Conservation (phyloP, 371 early-diverging fungal species). For the Thermomucor indicae-seudaticae region DNA sequence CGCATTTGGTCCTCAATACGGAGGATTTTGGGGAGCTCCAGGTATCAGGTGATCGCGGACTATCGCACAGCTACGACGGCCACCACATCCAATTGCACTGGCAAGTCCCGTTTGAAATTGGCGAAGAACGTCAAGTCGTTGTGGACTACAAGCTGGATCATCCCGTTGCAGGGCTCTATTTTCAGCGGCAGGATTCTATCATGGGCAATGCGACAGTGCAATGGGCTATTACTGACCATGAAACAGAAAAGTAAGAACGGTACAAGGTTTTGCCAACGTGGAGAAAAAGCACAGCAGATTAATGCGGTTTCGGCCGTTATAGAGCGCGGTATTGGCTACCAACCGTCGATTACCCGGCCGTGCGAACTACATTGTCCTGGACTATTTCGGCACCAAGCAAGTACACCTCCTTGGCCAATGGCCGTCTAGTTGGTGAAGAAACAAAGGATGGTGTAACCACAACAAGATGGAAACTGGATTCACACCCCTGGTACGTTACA, state of each 20-base stretch:
- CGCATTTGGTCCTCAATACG: constrained; percentile 29
- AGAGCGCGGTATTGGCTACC: constrained; percentile 62
- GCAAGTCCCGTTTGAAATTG: constrained; percentile 30
- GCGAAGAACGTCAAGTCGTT: constrained; percentile 22
- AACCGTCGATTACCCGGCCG: constrained; percentile 53
- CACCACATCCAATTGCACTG: constrained; percentile 29
- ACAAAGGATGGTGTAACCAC: constrained; percentile 25
- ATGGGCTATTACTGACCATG: constrained; percentile 32
- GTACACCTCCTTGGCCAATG: constrained; percentile 49
- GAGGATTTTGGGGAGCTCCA: constrained; percentile 31
- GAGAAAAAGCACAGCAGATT: background rate
- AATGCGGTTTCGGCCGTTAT: constrained; percentile 7
- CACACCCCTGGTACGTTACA: constrained; percentile 27
- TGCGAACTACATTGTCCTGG: constrained; percentile 47
- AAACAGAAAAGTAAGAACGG: constrained; percentile 33
- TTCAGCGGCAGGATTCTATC: constrained; percentile 12
- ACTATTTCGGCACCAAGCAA: constrained; percentile 38
- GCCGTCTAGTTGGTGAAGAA: constrained; percentile 22
- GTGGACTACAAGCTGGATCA: constrained; percentile 35
- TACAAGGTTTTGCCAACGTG: background rate
- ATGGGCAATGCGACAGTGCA: constrained; percentile 4
- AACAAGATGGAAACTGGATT: constrained; percentile 41
- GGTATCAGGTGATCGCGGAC: constrained; percentile 18
- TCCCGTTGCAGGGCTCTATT: constrained; percentile 39
- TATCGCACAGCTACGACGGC: constrained; percentile 36